Evolutionary conservation across 352 stramenopile species (phyloP).

Genomic region (Phytophthora agathidicida): DNA sequence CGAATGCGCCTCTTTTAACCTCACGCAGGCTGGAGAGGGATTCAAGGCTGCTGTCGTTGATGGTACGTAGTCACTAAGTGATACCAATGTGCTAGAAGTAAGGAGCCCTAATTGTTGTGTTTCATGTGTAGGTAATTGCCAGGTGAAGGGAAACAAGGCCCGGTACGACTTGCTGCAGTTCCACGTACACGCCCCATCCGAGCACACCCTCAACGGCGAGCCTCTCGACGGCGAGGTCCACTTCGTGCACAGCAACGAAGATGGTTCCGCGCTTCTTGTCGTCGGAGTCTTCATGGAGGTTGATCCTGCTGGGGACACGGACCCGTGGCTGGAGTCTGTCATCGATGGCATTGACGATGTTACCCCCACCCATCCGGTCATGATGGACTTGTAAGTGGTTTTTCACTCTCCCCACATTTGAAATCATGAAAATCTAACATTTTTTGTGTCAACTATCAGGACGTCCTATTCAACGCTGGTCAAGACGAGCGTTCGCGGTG

Average conservation of each 20-base stretch:
- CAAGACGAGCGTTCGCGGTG: conserved; percentile 29
- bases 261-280: conserved; percentile 39
- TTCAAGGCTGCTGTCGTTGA: conserved; percentile 20
- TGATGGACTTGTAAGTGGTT: conserved; percentile 25
- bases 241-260: conserved; percentile 49
- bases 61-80: conserved; percentile 13
- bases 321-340: conserved; percentile 41
- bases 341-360: conserved; percentile 35
- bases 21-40: conserved; percentile 19
- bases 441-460: conserved; percentile 6
- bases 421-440: neutral
- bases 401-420: neutral
- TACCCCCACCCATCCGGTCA: conserved; percentile 2
- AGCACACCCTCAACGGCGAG: conserved; percentile 55
- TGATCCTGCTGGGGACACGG: conserved; percentile 17
- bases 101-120: conserved; percentile 5
- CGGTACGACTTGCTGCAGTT: conserved; percentile 40
- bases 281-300: conserved; percentile 41
- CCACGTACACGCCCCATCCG: conserved; percentile 49
- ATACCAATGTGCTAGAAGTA: neutral
- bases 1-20: conserved; percentile 24
- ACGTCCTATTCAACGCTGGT: conserved; percentile 53
- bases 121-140: conserved; percentile 13
- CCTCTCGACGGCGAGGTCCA: conserved; percentile 46
- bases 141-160: conserved; percentile 9